Percentiles rank a stretch among this genome's conserved stretches.
These are phyloP conservation scores for Nakazawaea ernobii DNA, from an alignment of 805 yeast genomes.

Conservation along the genomic window DNA sequence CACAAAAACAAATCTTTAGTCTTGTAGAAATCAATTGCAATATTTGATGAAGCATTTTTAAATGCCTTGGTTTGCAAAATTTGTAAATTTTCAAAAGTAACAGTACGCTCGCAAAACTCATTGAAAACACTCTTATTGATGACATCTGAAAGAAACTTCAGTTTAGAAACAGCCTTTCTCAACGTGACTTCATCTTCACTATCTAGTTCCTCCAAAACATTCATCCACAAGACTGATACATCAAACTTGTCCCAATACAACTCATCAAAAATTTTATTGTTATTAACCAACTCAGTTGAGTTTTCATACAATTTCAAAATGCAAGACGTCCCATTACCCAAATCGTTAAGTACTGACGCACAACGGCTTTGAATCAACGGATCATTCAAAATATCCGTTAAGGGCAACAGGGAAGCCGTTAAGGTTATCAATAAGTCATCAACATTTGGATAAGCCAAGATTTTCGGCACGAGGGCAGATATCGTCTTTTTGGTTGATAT, in stretches of 20 bases:
- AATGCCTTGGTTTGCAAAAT: constrained; percentile 17
- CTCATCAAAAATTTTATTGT: constrained; percentile 17
- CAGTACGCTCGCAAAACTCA: constrained; percentile 13
- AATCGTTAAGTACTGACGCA: constrained; percentile 20
- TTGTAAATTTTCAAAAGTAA: constrained; percentile 17
- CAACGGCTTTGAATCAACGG: constrained; percentile 16
- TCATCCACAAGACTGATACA: constrained; percentile 16
- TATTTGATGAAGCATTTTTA: constrained; percentile 14
- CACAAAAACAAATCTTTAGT: constrained; percentile 34
- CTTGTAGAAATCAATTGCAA: constrained; percentile 34
- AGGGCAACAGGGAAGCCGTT: constrained; percentile 13
- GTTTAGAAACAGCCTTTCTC: constrained; percentile 17
- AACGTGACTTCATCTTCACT: constrained; percentile 16
- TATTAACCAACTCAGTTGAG: constrained; percentile 16
- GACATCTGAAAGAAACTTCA: constrained; percentile 20
- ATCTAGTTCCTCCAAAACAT: constrained; percentile 13
- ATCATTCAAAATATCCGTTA: constrained; percentile 17
- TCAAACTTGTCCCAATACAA: constrained; percentile 22
- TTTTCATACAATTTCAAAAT: constrained; percentile 16
- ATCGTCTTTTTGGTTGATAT: constrained; percentile 1
- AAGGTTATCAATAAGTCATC: constrained; percentile 17
- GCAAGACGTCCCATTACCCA: constrained; percentile 17
- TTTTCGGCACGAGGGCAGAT: constrained; percentile 12
- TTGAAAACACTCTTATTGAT: constrained; percentile 19
- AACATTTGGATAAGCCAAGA: constrained; percentile 14